These are phyloP conservation scores for Penicillium fuscoglaucum DNA, from an alignment of 2,329 filamentous ascomycete species.

Conservation along the genomic window DNA sequence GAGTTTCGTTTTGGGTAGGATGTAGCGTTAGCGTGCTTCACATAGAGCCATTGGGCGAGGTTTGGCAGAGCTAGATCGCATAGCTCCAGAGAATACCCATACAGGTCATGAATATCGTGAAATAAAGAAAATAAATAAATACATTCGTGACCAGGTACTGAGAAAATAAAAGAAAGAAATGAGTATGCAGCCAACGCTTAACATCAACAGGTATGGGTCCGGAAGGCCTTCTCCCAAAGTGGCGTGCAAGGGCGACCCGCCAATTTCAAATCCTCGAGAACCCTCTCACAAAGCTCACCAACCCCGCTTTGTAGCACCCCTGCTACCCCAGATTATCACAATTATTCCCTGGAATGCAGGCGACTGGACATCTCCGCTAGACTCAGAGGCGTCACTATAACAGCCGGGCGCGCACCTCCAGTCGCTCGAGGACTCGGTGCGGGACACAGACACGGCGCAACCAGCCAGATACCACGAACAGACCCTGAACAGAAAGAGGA, in stretches of 20 bases:
- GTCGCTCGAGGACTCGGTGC: background rate
- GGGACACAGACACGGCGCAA: background rate
- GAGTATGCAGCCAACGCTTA: background rate
- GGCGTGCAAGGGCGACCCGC: slow-evolving; percentile 7
- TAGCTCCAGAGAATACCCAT: background rate
- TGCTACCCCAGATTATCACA: slow-evolving; percentile 1
- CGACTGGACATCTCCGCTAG: slow-evolving; percentile 1
- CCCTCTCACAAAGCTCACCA: background rate
- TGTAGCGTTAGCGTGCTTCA: background rate
- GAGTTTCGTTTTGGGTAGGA: background rate
- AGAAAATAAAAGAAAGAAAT: background rate
- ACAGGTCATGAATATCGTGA: background rate
- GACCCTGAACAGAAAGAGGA: background rate
- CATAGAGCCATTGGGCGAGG: background rate
- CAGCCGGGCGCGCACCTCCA: background rate
- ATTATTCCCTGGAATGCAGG: background rate
- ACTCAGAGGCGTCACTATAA: background rate
- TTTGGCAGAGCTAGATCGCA: background rate
- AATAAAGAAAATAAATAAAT: too few relatives aligned
- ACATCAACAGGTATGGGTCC: background rate
- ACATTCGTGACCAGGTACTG: background rate
- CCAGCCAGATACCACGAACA: background rate
- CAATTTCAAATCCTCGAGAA: slow-evolving; percentile 2
- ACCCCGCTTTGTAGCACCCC: slow-evolving; percentile 6
- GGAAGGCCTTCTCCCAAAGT: slow-evolving; percentile 4